Evolutionary conservation across 331 rosid species (phyloP).

Genomic region (Prunus yedoensis): DNA sequence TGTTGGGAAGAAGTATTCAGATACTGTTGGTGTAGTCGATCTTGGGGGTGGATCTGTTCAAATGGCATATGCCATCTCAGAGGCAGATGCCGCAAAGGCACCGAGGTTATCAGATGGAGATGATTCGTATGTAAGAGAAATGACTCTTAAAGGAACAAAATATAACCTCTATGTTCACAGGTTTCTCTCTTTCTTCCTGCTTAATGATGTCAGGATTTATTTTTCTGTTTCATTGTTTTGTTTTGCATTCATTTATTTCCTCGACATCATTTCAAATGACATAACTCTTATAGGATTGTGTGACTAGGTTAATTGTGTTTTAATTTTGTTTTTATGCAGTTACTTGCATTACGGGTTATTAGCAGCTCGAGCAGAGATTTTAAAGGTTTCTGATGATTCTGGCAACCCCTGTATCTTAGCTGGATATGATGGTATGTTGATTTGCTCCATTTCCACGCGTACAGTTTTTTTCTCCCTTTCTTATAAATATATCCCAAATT

Average conservation of each 20-base stretch:
- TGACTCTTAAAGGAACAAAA: conserved; percentile 77
- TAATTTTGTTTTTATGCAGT: conserved; percentile 45
- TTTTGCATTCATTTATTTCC: not conserved
- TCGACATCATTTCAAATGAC: not conserved
- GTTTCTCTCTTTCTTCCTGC: conserved; percentile 41
- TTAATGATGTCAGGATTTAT: conserved; percentile 21
- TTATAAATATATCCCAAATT: conserved; percentile 4
- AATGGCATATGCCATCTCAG: conserved; percentile 98
- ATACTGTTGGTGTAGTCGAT: conserved; percentile 97
- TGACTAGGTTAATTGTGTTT: conserved; percentile 20
- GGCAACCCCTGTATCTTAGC: conserved; percentile 75
- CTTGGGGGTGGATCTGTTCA: conserved; percentile 99
- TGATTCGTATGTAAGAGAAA: conserved; percentile 68
- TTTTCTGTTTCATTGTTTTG: conserved; percentile 1
- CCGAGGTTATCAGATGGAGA: conserved; percentile 57
- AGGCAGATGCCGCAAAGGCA: conserved; percentile 69
- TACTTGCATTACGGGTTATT: conserved; percentile 91
- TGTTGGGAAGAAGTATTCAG: conserved; percentile 72
- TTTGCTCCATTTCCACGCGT: conserved; percentile 18
- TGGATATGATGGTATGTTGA: conserved; percentile 73
- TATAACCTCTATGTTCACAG: conserved; percentile 97
- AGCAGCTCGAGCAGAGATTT: conserved; percentile 96
- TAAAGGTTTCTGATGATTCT: conserved; percentile 62
- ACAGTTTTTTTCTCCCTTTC: conserved; percentile 7
- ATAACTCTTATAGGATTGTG: not conserved